Evolutionary conservation across 257 asterid species (phyloP), one percentile per base, ranked within the genome.

Genomic region (Solanum chilense): DNA sequence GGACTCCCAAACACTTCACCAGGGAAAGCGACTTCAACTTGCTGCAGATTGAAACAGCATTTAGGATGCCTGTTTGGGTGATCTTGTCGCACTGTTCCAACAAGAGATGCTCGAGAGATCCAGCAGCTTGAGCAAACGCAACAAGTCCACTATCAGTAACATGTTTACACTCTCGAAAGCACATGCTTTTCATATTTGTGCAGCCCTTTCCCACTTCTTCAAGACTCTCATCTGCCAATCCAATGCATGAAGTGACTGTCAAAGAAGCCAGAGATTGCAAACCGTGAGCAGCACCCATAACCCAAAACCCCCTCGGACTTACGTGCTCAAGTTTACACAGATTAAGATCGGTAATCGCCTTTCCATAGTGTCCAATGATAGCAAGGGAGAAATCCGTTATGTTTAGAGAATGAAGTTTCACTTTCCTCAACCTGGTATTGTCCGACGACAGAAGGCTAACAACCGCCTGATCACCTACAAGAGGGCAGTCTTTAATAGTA

Each of bases 241-340:
- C 99, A 82, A 88, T 80, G 83, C 99, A 97, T 1, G 93, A 93
- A 68, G 92, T 90, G 87, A 97, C 89, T 0, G 93, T 85, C 86
- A 97, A 89, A 64, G 98, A 94, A 44, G 93, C 88, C 27, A 97
- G 90, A 3, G 86, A 68, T 82, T 91, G 90, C 23, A 97, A 91
- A 75, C 99, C 99, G 85, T 62, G 90, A 35, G 98, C 95, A 31
- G 89, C 93, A 20, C 94, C 98, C 99, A 97, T 97, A 76, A 92
- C 98, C 99, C 99, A 97, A 89, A 97, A 95, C 9, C 99, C 98
- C 90, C 91, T 94, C 89, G 96, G 94, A 92, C 93, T 95, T 21
- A 97, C 98, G 8, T 91, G 94, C 25, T 89, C 94, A 90, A 97
- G 98, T 41, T 93, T 93, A 3, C 89, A 37, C 5, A 97, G 93